phyloP scores from a whole-genome alignment of 2,329 filamentous ascomycete genomes.

The Pseudogymnoascus sp. region DNA sequence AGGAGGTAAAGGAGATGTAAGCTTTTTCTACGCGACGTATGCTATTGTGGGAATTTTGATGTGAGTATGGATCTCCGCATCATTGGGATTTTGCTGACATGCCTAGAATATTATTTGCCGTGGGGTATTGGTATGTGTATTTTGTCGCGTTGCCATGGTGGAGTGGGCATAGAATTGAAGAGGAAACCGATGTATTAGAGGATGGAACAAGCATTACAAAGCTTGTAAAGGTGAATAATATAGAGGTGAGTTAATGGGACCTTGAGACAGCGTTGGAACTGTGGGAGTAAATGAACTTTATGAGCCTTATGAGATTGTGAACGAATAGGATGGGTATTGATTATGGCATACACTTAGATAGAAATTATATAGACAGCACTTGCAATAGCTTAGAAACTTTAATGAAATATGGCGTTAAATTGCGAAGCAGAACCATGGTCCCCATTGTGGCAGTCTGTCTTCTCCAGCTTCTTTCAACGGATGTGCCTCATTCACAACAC shows the following conservation, averaged over 20 bases:
- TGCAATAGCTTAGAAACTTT: not conserved
- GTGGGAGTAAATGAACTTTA: not conserved
- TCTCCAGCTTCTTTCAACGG: not conserved
- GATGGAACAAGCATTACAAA: slow-evolving; percentile 62
- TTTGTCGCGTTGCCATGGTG: slow-evolving; percentile 51
- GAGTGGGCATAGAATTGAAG: slow-evolving; percentile 54
- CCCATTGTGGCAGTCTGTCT: not conserved
- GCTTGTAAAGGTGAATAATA: slow-evolving; percentile 34
- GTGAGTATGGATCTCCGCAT: slow-evolving; percentile 33
- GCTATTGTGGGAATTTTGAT: slow-evolving; percentile 44
- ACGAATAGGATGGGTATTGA: not conserved
- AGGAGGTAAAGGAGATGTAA: slow-evolving; percentile 35
- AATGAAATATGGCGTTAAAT: not conserved
- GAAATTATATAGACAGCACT: not conserved
- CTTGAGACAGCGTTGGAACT: not conserved
- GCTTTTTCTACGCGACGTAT: slow-evolving; percentile 46
- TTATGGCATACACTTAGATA: not conserved
- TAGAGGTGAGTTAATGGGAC: not conserved
- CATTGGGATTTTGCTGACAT: slow-evolving; percentile 16
- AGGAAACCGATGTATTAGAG: slow-evolving; percentile 48
- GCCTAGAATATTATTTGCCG: slow-evolving; percentile 46
- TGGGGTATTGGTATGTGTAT: slow-evolving; percentile 63
- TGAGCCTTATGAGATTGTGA: not conserved
- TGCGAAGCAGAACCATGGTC: not conserved
- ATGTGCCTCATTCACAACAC: not conserved